A percentile compares a stretch with the other conserved stretches of the same genome.
Conservation (phyloP, 768 basidiomycete species). For the Lentinula aciculospora region DNA sequence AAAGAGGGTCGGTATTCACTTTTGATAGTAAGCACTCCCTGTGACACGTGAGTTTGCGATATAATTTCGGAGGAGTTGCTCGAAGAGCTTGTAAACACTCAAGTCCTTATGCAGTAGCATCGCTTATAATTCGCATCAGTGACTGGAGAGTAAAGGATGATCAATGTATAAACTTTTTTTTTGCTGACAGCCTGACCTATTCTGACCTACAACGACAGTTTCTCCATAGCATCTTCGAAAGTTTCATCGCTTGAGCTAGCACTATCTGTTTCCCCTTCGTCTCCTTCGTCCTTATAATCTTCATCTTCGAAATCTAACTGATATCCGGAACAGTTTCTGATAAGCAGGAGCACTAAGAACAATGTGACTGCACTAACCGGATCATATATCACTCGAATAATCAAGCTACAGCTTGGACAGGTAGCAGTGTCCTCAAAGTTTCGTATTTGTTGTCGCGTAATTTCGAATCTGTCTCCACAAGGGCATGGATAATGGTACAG, state of each 20-base stretch:
- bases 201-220: conserved; percentile 34
- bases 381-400: conserved; percentile 91
- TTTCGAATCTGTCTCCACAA: conserved; percentile 97
- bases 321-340: conserved; percentile 4
- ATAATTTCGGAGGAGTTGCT: neutral
- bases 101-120: too few relatives aligned
- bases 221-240: conserved; percentile 67
- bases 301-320: conserved; percentile 86
- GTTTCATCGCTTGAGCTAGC: conserved; percentile 33
- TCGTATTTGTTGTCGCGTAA: conserved; percentile 76
- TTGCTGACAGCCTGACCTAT: too few relatives aligned
- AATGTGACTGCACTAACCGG: conserved; percentile 55
- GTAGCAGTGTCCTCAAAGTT: conserved; percentile 92
- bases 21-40: neutral
- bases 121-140: too few relatives aligned
- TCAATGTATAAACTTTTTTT: too few relatives aligned
- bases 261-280: conserved; percentile 32
- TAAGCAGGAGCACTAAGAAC: conserved; percentile 7
- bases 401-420: conserved; percentile 93
- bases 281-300: conserved; percentile 36
- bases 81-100: neutral
- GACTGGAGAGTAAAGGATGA: too few relatives aligned
- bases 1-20: neutral
- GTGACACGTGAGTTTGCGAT: neutral
- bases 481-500: conserved; percentile 98